Evolutionary conservation across 495 filamentous ascomycete species (phyloP), one percentile per base, ranked within the genome.

Genomic region (Pseudoneurospora amorphoporcata): DNA sequence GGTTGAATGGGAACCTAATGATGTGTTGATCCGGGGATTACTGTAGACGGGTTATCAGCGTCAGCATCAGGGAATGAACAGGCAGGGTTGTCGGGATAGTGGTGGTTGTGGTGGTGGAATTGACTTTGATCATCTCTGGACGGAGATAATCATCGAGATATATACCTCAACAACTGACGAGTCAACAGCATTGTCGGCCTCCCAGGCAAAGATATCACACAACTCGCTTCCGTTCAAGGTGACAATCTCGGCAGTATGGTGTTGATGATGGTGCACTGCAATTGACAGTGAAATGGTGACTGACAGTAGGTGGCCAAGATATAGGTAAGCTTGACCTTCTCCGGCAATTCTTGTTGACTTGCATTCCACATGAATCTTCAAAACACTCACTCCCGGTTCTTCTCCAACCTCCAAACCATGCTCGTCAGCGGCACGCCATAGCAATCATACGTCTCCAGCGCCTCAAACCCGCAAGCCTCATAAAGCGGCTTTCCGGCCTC

Each of bases 401-500:
- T 61, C 6, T 61, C 53, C 53, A 61, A 61, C 29, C 29, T 61
- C 53, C 53, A 61, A 4, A 61, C 29, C 53, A 61, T 61, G 3
- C 53, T 61, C 29, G 53, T 61, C 53, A 61, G 3, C 2, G 29
- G 53, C 53, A 16, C 12, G 1, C 53, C 53, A 7, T 61, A 61
- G 53, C 53, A 61, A 17, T 61, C 53, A 61, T 61, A 61, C 0
- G 53, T 61, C 2, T 69, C 70, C 1, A 76, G 17, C 2, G 58
- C 41, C 32, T 70, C 29, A 39, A 80, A 78, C 1, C 78, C 78
- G 7, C 72, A n/a, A 12, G 17, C 14, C 7, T 69, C 38, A 35
- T 80, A 80, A 16, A 80, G 68, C 16, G 68, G 68, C 47, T 41
- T 45, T 1, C 77, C 78, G 3, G 72, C 70, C 9, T 74, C 70